Percentiles rank a stretch among this genome's conserved stretches.
phyloP scores from a whole-genome alignment of 2,329 filamentous ascomycete genomes.

The Aspergillus clavatus region DNA sequence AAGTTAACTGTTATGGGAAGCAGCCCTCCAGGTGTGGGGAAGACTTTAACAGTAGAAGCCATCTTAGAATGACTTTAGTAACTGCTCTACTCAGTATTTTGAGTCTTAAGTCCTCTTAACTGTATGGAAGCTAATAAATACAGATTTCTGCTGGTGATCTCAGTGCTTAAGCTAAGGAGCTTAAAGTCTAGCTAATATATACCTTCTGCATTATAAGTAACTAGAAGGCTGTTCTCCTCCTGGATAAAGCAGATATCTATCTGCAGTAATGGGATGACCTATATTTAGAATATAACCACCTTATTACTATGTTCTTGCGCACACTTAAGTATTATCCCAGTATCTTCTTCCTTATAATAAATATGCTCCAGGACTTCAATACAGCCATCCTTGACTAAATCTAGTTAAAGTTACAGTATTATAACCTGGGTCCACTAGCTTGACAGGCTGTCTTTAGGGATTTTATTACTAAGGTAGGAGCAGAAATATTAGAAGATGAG shows the following conservation, averaged over 20 bases:
- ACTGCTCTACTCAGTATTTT: slow-evolving; percentile 47
- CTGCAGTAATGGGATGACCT: background rate
- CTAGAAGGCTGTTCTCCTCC: slow-evolving; percentile 8
- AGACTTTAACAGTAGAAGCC: slow-evolving; percentile 55
- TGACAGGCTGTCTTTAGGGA: background rate
- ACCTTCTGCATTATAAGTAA: slow-evolving; percentile 4
- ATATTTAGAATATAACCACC: background rate
- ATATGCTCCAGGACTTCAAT: background rate
- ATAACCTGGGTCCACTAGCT: background rate
- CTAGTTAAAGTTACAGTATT: background rate
- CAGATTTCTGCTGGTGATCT: slow-evolving; percentile 1
- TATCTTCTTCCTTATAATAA: background rate
- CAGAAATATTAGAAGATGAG: background rate
- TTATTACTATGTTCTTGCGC: background rate
- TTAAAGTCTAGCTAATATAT: slow-evolving; percentile 5
- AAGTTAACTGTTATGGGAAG: background rate
- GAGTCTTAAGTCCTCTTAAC: background rate
- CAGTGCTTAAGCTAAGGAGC: background rate
- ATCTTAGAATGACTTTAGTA: slow-evolving; percentile 49
- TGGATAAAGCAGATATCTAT: slow-evolving; percentile 13
- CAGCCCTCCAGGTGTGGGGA: slow-evolving; percentile 53
- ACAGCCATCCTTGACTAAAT: background rate
- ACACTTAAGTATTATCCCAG: background rate
- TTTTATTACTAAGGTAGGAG: background rate
- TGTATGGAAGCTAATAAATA: background rate